Evolutionary conservation across 2,329 filamentous ascomycete genomes (phyloP).

Genomic region (Teratosphaeriaceae sp.): DNA sequence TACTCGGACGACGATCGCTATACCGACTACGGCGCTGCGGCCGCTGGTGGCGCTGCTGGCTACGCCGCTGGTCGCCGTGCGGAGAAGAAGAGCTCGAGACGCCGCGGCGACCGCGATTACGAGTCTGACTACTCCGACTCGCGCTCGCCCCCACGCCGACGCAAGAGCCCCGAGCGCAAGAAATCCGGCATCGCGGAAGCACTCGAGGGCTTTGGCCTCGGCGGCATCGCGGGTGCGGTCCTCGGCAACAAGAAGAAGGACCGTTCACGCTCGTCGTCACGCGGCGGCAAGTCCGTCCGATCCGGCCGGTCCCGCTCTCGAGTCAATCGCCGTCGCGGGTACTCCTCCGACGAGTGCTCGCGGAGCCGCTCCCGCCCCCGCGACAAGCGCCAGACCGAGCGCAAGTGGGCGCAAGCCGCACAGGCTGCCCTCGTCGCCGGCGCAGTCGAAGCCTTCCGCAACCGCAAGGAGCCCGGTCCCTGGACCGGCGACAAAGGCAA

Average conservation of each 20-base stretch:
- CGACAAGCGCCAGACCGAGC: slow-evolving; percentile 56
- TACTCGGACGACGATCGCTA: slow-evolving; percentile 58
- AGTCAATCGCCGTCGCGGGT: slow-evolving; percentile 45
- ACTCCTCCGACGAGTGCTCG: slow-evolving; percentile 28
- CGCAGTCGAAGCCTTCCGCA: slow-evolving; percentile 85
- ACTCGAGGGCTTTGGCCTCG: slow-evolving; percentile 52
- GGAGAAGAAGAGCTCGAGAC: slow-evolving; percentile 31
- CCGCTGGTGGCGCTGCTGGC: slow-evolving; percentile 35
- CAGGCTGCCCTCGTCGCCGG: slow-evolving; percentile 87
- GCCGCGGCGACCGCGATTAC: slow-evolving; percentile 42
- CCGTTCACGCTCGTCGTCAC: slow-evolving; percentile 56
- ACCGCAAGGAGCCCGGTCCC: slow-evolving; percentile 78
- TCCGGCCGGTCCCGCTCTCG: slow-evolving; percentile 44
- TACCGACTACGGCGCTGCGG: slow-evolving; percentile 38
- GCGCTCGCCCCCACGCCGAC: slow-evolving; percentile 27
- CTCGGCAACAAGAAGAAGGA: slow-evolving; percentile 53
- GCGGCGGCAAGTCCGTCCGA: slow-evolving; percentile 34
- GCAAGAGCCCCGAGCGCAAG: slow-evolving; percentile 36
- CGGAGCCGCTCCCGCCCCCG: slow-evolving; percentile 46
- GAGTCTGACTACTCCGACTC: slow-evolving; percentile 39
- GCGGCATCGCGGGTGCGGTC: slow-evolving; percentile 45
- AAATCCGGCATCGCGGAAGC: slow-evolving; percentile 58
- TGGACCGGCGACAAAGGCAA: slow-evolving; percentile 92
- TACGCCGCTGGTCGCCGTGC: slow-evolving; percentile 29
- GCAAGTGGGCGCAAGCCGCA: slow-evolving; percentile 64